Evolutionary conservation across 2,329 filamentous ascomycete genomes (phyloP), one percentile per base, ranked within the genome.

Genomic region (Xylogone sp.): DNA sequence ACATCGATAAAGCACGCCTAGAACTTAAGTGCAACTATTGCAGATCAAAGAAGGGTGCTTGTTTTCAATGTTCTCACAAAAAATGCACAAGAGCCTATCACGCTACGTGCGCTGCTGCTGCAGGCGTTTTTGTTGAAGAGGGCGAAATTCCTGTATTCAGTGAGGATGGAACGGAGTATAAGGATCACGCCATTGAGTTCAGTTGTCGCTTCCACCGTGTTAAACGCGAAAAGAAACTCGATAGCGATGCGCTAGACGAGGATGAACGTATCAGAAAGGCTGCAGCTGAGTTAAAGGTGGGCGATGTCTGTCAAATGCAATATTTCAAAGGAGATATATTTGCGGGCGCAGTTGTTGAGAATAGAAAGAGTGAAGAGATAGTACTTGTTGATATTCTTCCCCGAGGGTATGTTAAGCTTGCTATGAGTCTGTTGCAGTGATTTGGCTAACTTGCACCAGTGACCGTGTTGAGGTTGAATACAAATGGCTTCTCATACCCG

Each of bases 11-110:
- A 68, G 90, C 88, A 51, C 88, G 93, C 19, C 74, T 96, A 59
- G 91, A 95, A 21, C 84, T 97, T 59, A 96, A 96, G 69, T 99
- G 94, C 69, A 84, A 96, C 55, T 96, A 90, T 71, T 99, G 94
- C 66, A 89, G 92, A 29, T 95, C 91, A 27, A 95, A 94, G 69
- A 88, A 88, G 52, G 94, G 94, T n/a, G 90, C 90, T 16, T 97
- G 93, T 71, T 95, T 99, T 72, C 93, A 97, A 69, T 99, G 94
- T 70, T 95, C 90, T 1, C 87, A 90, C 60, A 93, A 92, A 74
- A 97, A 96, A 68, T 99, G 94, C 63, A 87, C 90, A 3, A 80
- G 94, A 57, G 87, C 93, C 8, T 99, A 97, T 70, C 94, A 99
- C 67, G 89, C 93, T 16, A 97, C 92, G 1, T 99, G 94, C 67